Conservation (phyloP, 2,329 filamentous ascomycete genomes). For the Colletotrichum truncatum region DNA sequence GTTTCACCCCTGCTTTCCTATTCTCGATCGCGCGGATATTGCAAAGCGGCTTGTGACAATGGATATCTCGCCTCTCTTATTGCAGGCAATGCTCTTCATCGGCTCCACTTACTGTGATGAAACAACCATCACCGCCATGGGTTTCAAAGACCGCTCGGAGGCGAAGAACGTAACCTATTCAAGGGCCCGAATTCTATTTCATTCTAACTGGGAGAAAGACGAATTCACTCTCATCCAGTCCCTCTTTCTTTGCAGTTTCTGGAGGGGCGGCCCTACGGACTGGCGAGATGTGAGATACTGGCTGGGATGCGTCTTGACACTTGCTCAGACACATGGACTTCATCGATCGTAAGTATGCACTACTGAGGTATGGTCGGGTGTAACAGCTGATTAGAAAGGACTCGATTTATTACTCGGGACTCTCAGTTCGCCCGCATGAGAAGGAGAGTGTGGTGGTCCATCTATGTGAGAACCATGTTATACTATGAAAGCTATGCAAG, state of each 20-base stretch:
- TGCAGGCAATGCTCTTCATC: slow-evolving; percentile 64
- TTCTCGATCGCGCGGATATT: slow-evolving; percentile 57
- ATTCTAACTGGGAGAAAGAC: slow-evolving; percentile 61
- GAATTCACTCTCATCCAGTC: slow-evolving; percentile 59
- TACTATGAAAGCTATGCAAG: fast-evolving
- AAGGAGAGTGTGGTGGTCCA: slow-evolving; percentile 62
- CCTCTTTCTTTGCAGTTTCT: slow-evolving; percentile 64
- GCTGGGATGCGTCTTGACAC: slow-evolving; percentile 58
- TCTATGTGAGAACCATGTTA: slow-evolving; percentile 44
- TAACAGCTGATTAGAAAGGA: background rate
- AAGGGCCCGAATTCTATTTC: slow-evolving; percentile 57
- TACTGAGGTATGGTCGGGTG: fast-evolving
- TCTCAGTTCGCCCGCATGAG: slow-evolving; percentile 44
- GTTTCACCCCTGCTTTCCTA: slow-evolving; percentile 66
- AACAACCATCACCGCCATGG: slow-evolving; percentile 51
- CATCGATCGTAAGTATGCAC: slow-evolving; percentile 47
- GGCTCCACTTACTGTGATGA: slow-evolving; percentile 63
- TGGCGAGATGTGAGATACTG: slow-evolving; percentile 60
- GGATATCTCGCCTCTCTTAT: slow-evolving; percentile 56
- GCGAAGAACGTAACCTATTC: slow-evolving; percentile 61
- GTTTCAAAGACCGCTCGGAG: slow-evolving; percentile 56
- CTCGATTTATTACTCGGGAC: slow-evolving; percentile 9
- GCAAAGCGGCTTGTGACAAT: slow-evolving; percentile 47
- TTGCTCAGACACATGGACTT: slow-evolving; percentile 59
- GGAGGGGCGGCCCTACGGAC: slow-evolving; percentile 58